These are phyloP conservation scores for Aspergillus conjunctus DNA, from an alignment of 495 filamentous ascomycete genomes.

Conservation along the genomic window DNA sequence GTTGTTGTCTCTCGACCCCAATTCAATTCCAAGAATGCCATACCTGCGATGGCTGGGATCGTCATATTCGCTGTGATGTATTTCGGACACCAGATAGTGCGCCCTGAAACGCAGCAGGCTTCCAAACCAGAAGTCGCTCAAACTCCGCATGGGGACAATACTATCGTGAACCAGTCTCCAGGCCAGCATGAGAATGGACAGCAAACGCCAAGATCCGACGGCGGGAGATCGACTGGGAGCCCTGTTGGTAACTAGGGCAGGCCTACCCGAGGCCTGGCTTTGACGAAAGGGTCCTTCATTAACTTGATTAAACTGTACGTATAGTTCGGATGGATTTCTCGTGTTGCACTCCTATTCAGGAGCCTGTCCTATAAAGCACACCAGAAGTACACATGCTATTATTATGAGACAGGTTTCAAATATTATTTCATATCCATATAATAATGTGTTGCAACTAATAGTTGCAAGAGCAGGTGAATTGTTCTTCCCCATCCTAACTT, in stretches of 20 bases:
- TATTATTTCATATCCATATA: too few species aligned
- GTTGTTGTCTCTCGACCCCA: slow-evolving; percentile 45
- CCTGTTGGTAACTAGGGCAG: background rate
- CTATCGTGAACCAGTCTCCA: slow-evolving; percentile 1
- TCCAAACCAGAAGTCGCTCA: background rate
- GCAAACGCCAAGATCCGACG: slow-evolving; percentile 7
- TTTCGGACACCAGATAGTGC: slow-evolving; percentile 19
- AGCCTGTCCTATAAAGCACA: too few species aligned
- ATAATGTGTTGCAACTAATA: too few species aligned
- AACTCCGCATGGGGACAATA: slow-evolving; percentile 2
- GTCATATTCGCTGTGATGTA: slow-evolving; percentile 55
- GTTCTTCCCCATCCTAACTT: too few species aligned
- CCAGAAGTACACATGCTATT: too few species aligned
- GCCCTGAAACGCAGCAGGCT: background rate
- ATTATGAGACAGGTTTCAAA: too few species aligned
- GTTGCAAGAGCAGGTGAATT: too few species aligned
- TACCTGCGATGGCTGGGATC: slow-evolving; percentile 64
- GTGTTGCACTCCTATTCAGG: too few species aligned
- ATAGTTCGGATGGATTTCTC: too few species aligned
- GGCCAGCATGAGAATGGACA: background rate
- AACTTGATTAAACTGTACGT: too few species aligned
- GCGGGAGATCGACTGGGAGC: background rate
- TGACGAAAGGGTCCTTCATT: too few species aligned
- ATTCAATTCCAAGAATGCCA: slow-evolving; percentile 50
- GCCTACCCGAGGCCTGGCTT: too few species aligned